Conservation (phyloP, 495 filamentous ascomycete species). For the Trichoderma reesei region DNA sequence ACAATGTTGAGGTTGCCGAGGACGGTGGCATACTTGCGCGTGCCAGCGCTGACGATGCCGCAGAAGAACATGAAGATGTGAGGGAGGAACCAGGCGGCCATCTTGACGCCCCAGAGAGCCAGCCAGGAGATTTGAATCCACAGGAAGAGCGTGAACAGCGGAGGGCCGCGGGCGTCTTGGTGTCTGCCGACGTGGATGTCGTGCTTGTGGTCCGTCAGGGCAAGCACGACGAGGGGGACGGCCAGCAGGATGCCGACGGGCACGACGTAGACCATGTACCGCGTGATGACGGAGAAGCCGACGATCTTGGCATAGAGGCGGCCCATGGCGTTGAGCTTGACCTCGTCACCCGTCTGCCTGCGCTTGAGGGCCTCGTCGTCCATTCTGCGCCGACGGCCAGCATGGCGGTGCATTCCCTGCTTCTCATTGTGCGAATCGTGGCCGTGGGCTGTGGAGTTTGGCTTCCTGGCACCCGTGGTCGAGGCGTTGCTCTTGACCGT, state of each 20-base stretch:
- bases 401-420: constrained; percentile 23
- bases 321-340: constrained; percentile 71
- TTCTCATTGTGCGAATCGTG: constrained; percentile 20
- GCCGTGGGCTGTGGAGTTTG: constrained; percentile 24
- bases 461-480: constrained; percentile 41
- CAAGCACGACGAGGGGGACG: constrained; percentile 65
- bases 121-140: constrained; percentile 94
- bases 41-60: constrained; percentile 84
- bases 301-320: constrained; percentile 74
- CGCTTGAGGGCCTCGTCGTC: constrained; percentile 38
- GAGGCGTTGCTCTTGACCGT: constrained; percentile 38
- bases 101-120: constrained; percentile 76
- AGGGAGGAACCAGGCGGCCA: constrained; percentile 71
- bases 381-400: constrained; percentile 46
- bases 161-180: constrained; percentile 48
- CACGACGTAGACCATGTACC: constrained; percentile 81
- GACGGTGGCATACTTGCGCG: constrained; percentile 83
- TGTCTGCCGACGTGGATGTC: constrained; percentile 30
- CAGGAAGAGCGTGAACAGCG: constrained; percentile 66
- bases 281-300: constrained; percentile 74
- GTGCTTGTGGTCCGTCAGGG: constrained; percentile 37
- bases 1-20: constrained; percentile 73
- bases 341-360: constrained; percentile 41
- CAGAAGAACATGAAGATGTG: constrained; percentile 74
- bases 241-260: constrained; percentile 69